Evolutionary conservation across 805 yeast species (phyloP), one percentile per base, ranked within the genome.

Genomic region (Ogataea nonfermentans): DNA sequence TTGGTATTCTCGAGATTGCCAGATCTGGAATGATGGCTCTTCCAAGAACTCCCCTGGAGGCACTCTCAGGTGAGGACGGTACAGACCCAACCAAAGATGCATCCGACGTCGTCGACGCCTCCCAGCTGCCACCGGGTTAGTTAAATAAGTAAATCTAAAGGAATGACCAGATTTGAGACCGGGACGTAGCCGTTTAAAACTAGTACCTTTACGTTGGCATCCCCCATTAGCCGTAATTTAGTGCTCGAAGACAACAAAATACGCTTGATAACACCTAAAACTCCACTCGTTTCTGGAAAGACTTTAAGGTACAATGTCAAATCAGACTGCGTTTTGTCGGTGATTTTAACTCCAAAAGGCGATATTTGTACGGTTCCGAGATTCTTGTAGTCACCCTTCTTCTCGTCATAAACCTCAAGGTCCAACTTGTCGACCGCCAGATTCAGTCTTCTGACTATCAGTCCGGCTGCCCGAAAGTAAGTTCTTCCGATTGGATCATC

Each of bases 21-120:
- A 79, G 99, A 69, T 84, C 95, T 17, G 99, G 99, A 68, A 87
- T 91, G 95, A 89, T 93, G 91, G 99, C 98, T 8, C 75, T 93
- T 56, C 95, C 98, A 59, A 82, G 97, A 76, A 87, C 98, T 35
- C 96, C 96, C 29, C 68, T 89, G 52, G 86, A 81, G 48, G 67
- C 67, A 15, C 62, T 58, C 29, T 56, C 58, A 26, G 67, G 62
- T 29, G 74, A 67, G 13, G 79, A 73, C 20, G 83, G 74, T 8
- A 70, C 68, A 2, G 73, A 67, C 9, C 68, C 70, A 23, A 65
- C 67, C 11, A 68, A 68, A 46, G 79, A 76, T 44, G 84, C 81
- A 24, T 70, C 71, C 40, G 86, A 84, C 40, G 77, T 79, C 51
- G 95, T 89, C 46, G 98, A 91, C 63, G 84, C 83, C 50, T 76